A percentile compares a stretch with the other conserved stretches of the same genome.
Evolutionary conservation across 768 basidiomycete species (phyloP).

Genomic region (Mycena alexandri): DNA sequence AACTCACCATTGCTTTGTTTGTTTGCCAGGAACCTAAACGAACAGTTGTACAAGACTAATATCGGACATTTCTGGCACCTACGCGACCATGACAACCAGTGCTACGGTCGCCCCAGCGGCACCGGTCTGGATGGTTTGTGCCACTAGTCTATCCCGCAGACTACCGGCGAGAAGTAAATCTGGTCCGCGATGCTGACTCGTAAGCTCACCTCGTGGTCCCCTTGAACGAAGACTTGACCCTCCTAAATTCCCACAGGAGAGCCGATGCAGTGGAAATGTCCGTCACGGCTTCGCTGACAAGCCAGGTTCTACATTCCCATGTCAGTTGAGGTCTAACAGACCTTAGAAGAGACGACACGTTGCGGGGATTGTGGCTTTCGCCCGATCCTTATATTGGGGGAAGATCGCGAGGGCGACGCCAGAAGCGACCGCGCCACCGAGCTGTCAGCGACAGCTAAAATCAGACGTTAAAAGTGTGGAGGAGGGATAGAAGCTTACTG

Average conservation of each 20-base stretch:
- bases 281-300: constrained; percentile 16
- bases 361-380: constrained; percentile 11
- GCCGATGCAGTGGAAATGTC: constrained; percentile 14
- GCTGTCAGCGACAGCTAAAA: constrained; percentile 11
- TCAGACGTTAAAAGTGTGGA: constrained; percentile 11
- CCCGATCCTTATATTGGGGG: constrained; percentile 18
- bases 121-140: constrained; percentile 23
- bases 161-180: constrained; percentile 20
- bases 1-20: constrained; percentile 19
- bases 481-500: constrained; percentile 14
- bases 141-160: constrained; percentile 11
- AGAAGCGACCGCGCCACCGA: constrained; percentile 16
- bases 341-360: constrained; percentile 9
- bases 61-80: constrained; percentile 13
- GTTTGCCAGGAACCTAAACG: constrained; percentile 23
- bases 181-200: constrained; percentile 12
- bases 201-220: constrained; percentile 8
- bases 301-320: constrained; percentile 19
- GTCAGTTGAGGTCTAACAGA: constrained; percentile 13
- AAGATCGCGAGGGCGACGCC: constrained; percentile 9
- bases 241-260: constrained; percentile 20
- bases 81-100: constrained; percentile 15
- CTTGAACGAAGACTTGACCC: constrained; percentile 10
- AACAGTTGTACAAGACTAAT: constrained; percentile 17
- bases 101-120: constrained; percentile 17